Evolutionary conservation across 306 rosid genomes (phyloP).

Genomic region (Casuarina equisetifolia): DNA sequence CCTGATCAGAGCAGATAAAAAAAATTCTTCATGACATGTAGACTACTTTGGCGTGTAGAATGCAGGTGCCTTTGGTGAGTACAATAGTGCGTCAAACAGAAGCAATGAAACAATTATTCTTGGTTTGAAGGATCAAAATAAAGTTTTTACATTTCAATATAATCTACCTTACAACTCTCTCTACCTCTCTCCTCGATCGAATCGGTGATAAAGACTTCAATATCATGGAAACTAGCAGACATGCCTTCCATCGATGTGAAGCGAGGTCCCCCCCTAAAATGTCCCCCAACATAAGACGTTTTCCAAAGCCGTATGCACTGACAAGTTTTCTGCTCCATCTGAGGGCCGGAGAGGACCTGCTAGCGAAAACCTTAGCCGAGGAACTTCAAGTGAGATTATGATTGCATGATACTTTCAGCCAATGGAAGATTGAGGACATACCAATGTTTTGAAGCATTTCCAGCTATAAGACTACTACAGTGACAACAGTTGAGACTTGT

Average conservation of each 20-base stretch:
- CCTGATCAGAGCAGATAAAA: no score
- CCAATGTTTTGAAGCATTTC: conserved; percentile 20
- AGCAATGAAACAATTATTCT: background rate
- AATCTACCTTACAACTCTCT: background rate
- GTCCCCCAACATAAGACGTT: background rate
- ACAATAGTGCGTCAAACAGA: no score
- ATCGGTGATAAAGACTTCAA: background rate
- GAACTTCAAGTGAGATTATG: conserved; percentile 8
- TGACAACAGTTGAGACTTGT: conserved; percentile 78
- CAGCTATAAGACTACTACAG: conserved; percentile 40
- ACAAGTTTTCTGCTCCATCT: background rate
- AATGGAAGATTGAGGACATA: conserved; percentile 6
- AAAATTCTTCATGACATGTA: no score
- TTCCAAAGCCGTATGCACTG: background rate
- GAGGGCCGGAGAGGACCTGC: conserved; percentile 23
- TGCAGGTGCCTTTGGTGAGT: no score
- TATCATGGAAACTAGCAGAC: background rate
- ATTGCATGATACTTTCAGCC: conserved; percentile 9
- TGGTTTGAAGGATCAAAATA: background rate
- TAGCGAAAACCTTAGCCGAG: conserved; percentile 15
- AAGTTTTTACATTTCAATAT: background rate
- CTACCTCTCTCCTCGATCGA: background rate
- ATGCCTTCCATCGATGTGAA: background rate
- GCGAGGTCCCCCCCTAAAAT: conserved; percentile 14
- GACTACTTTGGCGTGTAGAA: no score